Conservation (phyloP, 2,329 filamentous ascomycete species). For the Paraphaeosphaeria sporulosa region DNA sequence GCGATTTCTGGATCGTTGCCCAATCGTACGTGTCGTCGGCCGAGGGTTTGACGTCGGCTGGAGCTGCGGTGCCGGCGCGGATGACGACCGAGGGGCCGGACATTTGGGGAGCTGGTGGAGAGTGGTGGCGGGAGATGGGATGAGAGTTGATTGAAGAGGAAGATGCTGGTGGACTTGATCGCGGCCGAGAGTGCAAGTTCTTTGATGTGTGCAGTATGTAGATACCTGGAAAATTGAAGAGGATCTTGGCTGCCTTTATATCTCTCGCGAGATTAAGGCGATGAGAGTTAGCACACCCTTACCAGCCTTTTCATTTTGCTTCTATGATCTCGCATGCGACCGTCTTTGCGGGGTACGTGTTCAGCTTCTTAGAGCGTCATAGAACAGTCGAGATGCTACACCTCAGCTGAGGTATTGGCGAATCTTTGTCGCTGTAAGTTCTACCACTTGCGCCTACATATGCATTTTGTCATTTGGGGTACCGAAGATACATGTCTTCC, state of each 20-base stretch:
- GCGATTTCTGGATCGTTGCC: not conserved
- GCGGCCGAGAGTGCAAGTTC: not conserved
- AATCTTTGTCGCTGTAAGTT: not conserved
- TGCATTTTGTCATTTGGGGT: not conserved
- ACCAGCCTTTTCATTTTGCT: conserved; percentile 48
- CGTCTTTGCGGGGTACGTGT: not conserved
- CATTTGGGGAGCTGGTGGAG: not conserved
- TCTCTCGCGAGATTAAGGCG: not conserved
- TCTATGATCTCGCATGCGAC: conserved; percentile 69
- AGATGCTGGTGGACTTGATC: not conserved
- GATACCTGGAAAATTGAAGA: not conserved
- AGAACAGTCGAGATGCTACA: not conserved
- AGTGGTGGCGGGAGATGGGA: not conserved
- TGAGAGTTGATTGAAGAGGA: not conserved
- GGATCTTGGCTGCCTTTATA: not conserved
- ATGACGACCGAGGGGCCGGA: not conserved
- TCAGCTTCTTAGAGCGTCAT: not conserved
- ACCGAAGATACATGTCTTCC: not conserved
- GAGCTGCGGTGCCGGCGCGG: not conserved
- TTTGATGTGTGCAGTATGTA: not conserved
- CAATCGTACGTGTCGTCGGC: not conserved
- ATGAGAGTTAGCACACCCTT: not conserved
- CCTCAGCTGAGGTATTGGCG: not conserved
- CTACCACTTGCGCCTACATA: not conserved
- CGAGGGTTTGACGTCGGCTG: not conserved